phyloP scores from a whole-genome alignment of 805 yeast genomes.

The Lipomyces sp. region DNA sequence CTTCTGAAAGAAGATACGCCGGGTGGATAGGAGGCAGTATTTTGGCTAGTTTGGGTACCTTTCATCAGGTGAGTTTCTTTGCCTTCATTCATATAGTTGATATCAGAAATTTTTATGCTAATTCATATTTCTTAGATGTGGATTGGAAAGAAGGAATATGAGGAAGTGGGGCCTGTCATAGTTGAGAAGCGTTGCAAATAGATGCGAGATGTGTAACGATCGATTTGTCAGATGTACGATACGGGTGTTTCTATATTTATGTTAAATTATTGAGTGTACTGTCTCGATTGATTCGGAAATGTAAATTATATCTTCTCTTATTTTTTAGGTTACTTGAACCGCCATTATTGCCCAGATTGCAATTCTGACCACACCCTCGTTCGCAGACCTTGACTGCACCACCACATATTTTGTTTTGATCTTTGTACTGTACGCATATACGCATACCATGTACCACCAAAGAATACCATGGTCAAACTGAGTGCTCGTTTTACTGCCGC shows the following conservation, averaged over 20 bases:
- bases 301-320: too few species aligned
- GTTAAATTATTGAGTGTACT: background rate
- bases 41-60: conserved; percentile 56
- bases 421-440: too few species aligned
- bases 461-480: too few species aligned
- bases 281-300: background rate
- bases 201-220: background rate
- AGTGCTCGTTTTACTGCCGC: too few species aligned
- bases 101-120: too few species aligned
- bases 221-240: conserved; percentile 10
- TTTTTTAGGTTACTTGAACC: too few species aligned
- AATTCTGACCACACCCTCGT: too few species aligned
- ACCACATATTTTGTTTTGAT: too few species aligned
- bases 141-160: conserved; percentile 61
- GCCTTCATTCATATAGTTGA: too few species aligned
- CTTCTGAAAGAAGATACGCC: conserved; percentile 55
- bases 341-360: too few species aligned
- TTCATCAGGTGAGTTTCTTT: conserved; percentile 45
- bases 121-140: conserved; percentile 43
- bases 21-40: conserved; percentile 74
- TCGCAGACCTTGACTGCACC: too few species aligned
- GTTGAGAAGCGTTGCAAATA: conserved; percentile 42
- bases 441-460: too few species aligned
- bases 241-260: background rate
- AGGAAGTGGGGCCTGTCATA: conserved; percentile 52